Conservation (phyloP, 2,329 filamentous ascomycete species). For the Fusarium sp. region DNA sequence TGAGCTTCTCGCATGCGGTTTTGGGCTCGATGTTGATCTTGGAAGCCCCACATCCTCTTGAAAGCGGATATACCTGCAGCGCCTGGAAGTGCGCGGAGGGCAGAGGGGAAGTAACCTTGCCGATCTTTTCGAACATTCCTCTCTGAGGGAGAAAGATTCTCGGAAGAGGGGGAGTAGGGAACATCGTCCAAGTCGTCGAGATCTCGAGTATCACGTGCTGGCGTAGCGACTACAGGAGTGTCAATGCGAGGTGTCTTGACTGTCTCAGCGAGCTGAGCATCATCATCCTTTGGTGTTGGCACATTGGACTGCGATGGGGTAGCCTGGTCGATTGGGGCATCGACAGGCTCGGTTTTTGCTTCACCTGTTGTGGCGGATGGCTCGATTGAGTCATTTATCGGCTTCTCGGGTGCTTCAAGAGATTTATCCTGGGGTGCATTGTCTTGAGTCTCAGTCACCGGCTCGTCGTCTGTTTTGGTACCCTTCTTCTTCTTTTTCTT, state of each 20-base stretch:
- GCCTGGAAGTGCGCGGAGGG: slow-evolving; percentile 35
- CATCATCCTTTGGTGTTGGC: background rate
- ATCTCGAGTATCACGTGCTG: slow-evolving; percentile 1
- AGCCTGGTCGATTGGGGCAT: background rate
- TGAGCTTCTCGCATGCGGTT: slow-evolving; percentile 7
- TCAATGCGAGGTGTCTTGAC: slow-evolving; percentile 6
- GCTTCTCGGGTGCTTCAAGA: slow-evolving; percentile 1
- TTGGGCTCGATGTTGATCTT: slow-evolving; percentile 15
- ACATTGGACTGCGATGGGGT: background rate
- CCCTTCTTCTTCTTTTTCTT: slow-evolving; percentile 49
- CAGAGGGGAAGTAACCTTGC: slow-evolving; percentile 41
- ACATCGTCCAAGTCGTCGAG: slow-evolving; percentile 23
- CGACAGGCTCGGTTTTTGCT: background rate
- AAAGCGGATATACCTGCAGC: slow-evolving; percentile 35
- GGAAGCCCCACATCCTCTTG: slow-evolving; percentile 40
- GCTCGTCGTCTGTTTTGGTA: slow-evolving; percentile 25
- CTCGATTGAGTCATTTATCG: background rate
- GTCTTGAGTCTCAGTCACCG: slow-evolving; percentile 19
- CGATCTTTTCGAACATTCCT: slow-evolving; percentile 20
- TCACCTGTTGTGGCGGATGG: background rate
- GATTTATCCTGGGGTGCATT: slow-evolving; percentile 6
- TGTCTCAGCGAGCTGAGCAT: background rate
- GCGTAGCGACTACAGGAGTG: background rate
- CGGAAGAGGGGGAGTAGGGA: slow-evolving; percentile 14
- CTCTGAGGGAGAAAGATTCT: slow-evolving; percentile 9